Conservation (phyloP, 73 alveolate species). For the Blepharisma japonicum region DNA sequence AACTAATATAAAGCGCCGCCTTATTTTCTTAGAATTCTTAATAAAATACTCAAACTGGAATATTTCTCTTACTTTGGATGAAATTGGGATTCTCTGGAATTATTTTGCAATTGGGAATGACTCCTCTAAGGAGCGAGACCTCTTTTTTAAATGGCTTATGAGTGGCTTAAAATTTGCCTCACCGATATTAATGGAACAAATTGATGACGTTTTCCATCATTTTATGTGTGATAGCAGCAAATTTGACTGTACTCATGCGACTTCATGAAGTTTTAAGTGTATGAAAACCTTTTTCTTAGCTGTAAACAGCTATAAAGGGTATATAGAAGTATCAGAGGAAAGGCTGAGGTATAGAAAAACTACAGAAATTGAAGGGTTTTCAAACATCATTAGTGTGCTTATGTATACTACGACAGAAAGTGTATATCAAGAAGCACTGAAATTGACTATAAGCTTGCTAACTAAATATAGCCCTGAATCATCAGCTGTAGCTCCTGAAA, state of each 20-base stretch:
- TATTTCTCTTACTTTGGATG: background rate
- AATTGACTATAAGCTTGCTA: background rate
- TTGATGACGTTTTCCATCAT: background rate
- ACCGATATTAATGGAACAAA: background rate
- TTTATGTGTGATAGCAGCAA: background rate
- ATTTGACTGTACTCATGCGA: background rate
- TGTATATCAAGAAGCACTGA: background rate
- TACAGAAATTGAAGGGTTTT: background rate
- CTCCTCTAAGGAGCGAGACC: background rate
- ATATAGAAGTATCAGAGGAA: background rate
- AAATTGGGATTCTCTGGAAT: background rate
- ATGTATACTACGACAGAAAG: background rate
- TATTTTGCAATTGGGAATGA: background rate
- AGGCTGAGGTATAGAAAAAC: background rate
- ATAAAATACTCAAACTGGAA: background rate
- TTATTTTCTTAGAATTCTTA: background rate
- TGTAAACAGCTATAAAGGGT: background rate
- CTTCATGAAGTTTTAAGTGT: background rate
- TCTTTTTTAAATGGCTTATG: conserved; percentile 2
- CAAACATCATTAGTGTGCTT: background rate
- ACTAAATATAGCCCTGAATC: background rate
- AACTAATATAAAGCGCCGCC: background rate
- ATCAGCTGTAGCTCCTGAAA: background rate
- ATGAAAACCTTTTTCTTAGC: background rate
- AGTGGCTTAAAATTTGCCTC: background rate